Percentiles rank a stretch among this genome's conserved stretches.
phyloP scores from a whole-genome alignment of 2,329 filamentous ascomycete genomes.

The Boeremia exigua region DNA sequence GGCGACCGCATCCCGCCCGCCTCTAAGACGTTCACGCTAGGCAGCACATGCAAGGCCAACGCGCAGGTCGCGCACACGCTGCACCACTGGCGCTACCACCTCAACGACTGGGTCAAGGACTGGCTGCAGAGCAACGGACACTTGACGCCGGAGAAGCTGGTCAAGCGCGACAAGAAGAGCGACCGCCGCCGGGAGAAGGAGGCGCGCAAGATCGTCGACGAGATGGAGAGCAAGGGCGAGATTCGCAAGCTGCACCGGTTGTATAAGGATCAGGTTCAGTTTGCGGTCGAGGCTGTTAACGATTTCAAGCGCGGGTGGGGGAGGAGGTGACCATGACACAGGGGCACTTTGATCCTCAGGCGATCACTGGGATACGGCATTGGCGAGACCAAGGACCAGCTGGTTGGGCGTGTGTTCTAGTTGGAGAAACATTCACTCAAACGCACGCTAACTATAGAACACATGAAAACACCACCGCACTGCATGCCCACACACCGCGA shows the following conservation, averaged over 20 bases:
- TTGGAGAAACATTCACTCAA: too few species aligned
- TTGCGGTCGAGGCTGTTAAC: slow-evolving; percentile 40
- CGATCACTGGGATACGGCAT: too few species aligned
- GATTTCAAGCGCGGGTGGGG: slow-evolving; percentile 35
- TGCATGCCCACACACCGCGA: too few species aligned
- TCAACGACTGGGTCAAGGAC: slow-evolving; percentile 74
- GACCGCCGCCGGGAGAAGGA: slow-evolving; percentile 64
- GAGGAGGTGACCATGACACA: slow-evolving; percentile 2
- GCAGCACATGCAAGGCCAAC: slow-evolving; percentile 62
- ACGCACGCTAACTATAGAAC: too few species aligned
- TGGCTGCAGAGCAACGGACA: slow-evolving; percentile 66
- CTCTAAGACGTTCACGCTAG: slow-evolving; percentile 38
- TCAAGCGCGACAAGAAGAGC: slow-evolving; percentile 67
- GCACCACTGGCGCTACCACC: slow-evolving; percentile 75
- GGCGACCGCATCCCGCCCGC: slow-evolving; percentile 39
- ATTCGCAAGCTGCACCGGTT: slow-evolving; percentile 68
- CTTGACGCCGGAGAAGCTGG: slow-evolving; percentile 62
- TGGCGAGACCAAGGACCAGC: too few species aligned
- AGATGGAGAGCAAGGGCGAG: slow-evolving; percentile 66
- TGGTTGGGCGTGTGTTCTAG: too few species aligned
- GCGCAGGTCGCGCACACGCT: slow-evolving; percentile 74
- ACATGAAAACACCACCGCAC: too few species aligned
- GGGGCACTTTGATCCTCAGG: neutral
- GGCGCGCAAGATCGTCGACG: slow-evolving; percentile 68
- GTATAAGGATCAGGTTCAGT: slow-evolving; percentile 65